Base-by-base conservation (phyloP, 2,329 filamentous ascomycete species). In the Arachnomyces sp. region DNA sequence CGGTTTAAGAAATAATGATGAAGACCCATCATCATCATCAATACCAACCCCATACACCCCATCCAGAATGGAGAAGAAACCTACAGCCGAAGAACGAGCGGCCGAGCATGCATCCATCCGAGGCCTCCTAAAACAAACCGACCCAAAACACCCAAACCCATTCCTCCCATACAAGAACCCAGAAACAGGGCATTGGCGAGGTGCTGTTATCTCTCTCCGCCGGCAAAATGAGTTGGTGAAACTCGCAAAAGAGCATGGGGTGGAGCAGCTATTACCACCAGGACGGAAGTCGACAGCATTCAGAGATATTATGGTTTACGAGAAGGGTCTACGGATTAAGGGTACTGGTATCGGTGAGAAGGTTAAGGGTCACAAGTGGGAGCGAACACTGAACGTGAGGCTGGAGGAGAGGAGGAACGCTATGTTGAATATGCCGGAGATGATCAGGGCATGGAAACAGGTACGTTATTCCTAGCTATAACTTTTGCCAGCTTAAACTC, bases 321-420 rank as follows among this genome's bases (percentile, higher is more conserved):
- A 93, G 70, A 74, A 82, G 49, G 90, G 89, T 36, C 61, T 94
- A 62, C 74, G 81, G 47, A 84, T 95, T 43, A 90, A 89, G 76
- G 90, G 90, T 54, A 96, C 90, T 1, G 90, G 92, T 72, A 80
- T 87, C 51, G 90, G 88, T 43, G 81, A 95, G 67, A 81, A 76
- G 65, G 90, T 95, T 62, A 98, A 96, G 82, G 92, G 92, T 64
- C 90, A 95, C 66, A 74, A 79, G 54, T 85, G 89, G 79, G 92
- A 98, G 73, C 79, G 92, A 60, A 83, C 82, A 56, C 71, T 95
- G 70, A 81, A 84, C 67, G 72, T 76, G 46, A 84, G 82, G 65
- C 76, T 96, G 75, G 87, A 94, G 63, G 79, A 84, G 69, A 81
- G 88, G 67, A 84, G 83, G 74, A 77, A 85, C 64, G 92, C 92